phyloP scores from a whole-genome alignment of 768 basidiomycete species.

The Crassisporium funariophilum region DNA sequence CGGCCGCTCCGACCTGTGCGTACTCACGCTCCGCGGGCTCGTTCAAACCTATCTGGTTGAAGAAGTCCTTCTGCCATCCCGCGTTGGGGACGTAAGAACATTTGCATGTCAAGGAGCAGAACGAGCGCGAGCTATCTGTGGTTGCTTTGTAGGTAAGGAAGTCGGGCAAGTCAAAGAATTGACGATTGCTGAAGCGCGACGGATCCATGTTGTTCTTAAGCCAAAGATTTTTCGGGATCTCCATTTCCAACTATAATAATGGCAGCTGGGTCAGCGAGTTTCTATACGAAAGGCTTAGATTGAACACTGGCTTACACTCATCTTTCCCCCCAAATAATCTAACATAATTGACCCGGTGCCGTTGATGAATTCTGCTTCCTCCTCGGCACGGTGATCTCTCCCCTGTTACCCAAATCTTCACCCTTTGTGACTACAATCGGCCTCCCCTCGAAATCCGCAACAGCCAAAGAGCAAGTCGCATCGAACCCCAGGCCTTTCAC shows the following conservation, averaged over 20 bases:
- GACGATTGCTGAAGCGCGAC: conserved; percentile 69
- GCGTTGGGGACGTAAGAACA: conserved; percentile 83
- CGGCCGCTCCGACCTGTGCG: conserved; percentile 75
- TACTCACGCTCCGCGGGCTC: conserved; percentile 71
- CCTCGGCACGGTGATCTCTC: conserved; percentile 89
- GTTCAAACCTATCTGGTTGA: conserved; percentile 78
- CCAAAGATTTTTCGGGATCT: conserved; percentile 97
- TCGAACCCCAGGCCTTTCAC: conserved; percentile 94
- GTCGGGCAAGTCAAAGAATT: conserved; percentile 93
- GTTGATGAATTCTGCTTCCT: conserved; percentile 92
- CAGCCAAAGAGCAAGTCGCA: conserved; percentile 95
- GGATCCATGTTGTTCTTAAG: conserved; percentile 85
- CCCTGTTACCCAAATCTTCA: conserved; percentile 57
- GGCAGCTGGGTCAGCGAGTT: too few species aligned
- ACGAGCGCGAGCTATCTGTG: conserved; percentile 69
- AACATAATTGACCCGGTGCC: conserved; percentile 79
- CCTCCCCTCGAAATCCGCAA: conserved; percentile 70
- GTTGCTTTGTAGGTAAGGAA: conserved; percentile 95
- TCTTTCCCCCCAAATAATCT: conserved; percentile 93
- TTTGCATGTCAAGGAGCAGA: conserved; percentile 95
- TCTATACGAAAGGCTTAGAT: too few species aligned
- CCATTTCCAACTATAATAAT: conserved; percentile 99
- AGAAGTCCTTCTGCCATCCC: conserved; percentile 88
- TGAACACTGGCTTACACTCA: conserved; percentile 70
- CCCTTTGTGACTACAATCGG: conserved; percentile 79